Percentiles rank a stretch among this genome's conserved stretches.
phyloP scores from a whole-genome alignment of 768 basidiomycete species.

The Boletus fagicola region DNA sequence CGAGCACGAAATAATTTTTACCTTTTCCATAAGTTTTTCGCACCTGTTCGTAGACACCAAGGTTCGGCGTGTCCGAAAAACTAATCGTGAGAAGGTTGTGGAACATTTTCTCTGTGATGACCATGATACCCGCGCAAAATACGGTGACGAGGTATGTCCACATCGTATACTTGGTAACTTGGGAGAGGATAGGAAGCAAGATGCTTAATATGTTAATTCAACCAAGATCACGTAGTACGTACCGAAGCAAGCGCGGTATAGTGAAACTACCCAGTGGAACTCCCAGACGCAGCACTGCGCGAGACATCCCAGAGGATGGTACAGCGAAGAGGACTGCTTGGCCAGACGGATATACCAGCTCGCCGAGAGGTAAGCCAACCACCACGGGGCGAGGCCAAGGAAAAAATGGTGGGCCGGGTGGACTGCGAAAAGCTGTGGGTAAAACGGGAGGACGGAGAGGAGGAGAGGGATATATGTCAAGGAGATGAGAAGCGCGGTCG shows the following conservation, averaged over 20 bases:
- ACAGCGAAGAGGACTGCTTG: conserved; percentile 19
- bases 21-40: conserved; percentile 19
- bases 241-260: conserved; percentile 25
- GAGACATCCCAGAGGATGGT: conserved; percentile 27
- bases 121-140: conserved; percentile 12
- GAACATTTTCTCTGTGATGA: conserved; percentile 23
- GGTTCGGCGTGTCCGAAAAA: conserved; percentile 9
- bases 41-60: conserved; percentile 16
- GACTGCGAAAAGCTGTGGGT: conserved; percentile 5
- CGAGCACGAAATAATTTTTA: not conserved
- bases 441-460: conserved; percentile 17
- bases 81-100: conserved; percentile 16
- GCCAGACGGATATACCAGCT: conserved; percentile 24
- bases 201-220: not conserved
- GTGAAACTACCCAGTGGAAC: conserved; percentile 21
- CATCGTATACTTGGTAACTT: conserved; percentile 16
- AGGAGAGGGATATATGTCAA: conserved; percentile 16
- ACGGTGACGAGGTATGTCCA: conserved; percentile 20
- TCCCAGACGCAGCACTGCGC: conserved; percentile 27
- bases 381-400: conserved; percentile 23
- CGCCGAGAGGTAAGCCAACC: conserved; percentile 19
- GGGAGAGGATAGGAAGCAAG: not conserved
- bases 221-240: not conserved
- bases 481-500: conserved; percentile 12
- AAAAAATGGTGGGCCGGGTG: conserved; percentile 19